Base-by-base conservation (phyloP, 2,329 filamentous ascomycete genomes). In the Coniochaeta ligniaria region DNA sequence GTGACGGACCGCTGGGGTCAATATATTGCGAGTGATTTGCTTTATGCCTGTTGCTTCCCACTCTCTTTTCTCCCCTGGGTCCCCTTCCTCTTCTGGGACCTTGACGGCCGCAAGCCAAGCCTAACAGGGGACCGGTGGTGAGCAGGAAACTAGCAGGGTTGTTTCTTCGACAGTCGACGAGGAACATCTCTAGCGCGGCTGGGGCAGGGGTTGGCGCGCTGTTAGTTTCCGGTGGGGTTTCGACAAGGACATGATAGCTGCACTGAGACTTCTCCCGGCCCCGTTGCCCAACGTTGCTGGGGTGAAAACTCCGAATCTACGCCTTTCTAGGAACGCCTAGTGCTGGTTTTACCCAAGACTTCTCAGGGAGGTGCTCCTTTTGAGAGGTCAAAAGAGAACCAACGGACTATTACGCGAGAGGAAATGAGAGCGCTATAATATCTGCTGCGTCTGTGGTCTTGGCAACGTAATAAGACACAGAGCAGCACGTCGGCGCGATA, bases 1-100 rank as follows among this genome's bases (percentile, higher is more conserved):
- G 43, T 31, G 41, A 54, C 41, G 55, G 56, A 56, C 31, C 28
- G 43, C 43, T 20, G 33, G 60, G 60, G 33, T 58, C 45, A 55
- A 55, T 59, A 55, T 59, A 61, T 58, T 58, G 45, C 35, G 26
- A 52, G 47, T 31, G 47, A 52, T 52, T 52, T 52, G 47, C 26
- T 59, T 59, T 24, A 35, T 43, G 33, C 56, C 56, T 28, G 52
- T n/a, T 55, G 52, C 20, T 55, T 20, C 35, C 52, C 43, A 47
- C 20, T 52, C 22, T 52, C 31, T 52, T 31, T 11, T 31, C 22
- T 22, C 43, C 20, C 22, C 47, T 31, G 9, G 47, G 22, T 26
- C 24, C 35, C 47, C 47, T 31, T 52, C 26, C 47, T n/a, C 17
- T 52, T 31, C 16, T 22, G 22, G 47, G 47, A 52, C 47, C 47